These are phyloP conservation scores for Malus fusca DNA, from an alignment of 306 rosid genomes.

Conservation along the genomic window DNA sequence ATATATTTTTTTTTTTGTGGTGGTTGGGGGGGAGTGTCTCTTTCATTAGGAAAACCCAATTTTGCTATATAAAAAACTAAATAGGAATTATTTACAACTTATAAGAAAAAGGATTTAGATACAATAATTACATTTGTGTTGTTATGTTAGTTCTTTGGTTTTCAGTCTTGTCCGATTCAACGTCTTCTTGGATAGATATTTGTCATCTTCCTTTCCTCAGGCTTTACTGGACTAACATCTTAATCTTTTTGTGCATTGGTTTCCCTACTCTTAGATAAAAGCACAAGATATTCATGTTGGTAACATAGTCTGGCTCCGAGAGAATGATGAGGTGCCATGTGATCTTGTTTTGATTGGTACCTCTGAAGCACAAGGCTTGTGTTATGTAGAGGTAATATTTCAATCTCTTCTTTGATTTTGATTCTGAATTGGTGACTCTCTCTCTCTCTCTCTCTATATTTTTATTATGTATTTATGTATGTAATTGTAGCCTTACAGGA, in stretches of 20 bases:
- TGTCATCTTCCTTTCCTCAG: slow-evolving; percentile 13
- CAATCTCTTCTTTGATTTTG: background rate
- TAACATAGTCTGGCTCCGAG: slow-evolving; percentile 86
- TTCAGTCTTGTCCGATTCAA: background rate
- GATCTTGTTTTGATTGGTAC: slow-evolving; percentile 94
- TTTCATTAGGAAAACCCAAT: background rate
- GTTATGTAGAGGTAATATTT: slow-evolving; percentile 80
- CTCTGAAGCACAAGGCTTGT: slow-evolving; percentile 89
- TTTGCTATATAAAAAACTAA: background rate
- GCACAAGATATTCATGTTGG: slow-evolving; percentile 93
- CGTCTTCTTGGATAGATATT: background rate
- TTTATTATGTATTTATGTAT: no score
- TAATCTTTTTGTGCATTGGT: slow-evolving; percentile 13
- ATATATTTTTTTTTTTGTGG: no score
- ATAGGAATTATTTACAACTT: background rate
- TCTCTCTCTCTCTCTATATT: background rate
- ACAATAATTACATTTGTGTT: background rate
- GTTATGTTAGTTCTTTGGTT: background rate
- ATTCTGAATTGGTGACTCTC: background rate
- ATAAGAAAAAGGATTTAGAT: background rate
- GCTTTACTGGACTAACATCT: slow-evolving; percentile 15
- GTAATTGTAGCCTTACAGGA: no score
- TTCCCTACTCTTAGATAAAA: slow-evolving; percentile 49
- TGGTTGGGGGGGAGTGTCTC: background rate
- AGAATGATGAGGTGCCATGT: slow-evolving; percentile 98